Base-by-base conservation (phyloP, 2,329 filamentous ascomycete genomes). In the Fusarium musae region DNA sequence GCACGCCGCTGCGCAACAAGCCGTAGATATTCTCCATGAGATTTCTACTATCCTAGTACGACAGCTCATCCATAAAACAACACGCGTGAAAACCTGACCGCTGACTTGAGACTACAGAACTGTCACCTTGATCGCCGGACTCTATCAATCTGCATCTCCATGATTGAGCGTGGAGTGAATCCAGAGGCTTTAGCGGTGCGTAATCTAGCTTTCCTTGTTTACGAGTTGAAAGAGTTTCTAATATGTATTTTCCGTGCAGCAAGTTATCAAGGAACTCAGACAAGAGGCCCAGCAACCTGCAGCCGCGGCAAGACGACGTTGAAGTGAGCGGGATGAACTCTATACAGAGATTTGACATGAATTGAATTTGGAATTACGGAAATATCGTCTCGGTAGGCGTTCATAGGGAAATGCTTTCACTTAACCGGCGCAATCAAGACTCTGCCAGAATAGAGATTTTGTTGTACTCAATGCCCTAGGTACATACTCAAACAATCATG, bases 111-210 rank as follows among this genome's bases (percentile, higher is more conserved):
- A 26, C 10, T n/a, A 15, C 59, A 98, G 96, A 98, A 98, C 84
- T 97, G 96, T 70, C 90, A 97, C 73, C 91, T 99, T 50, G 95
- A 98, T 82, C 91, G 96, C 37, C 92, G 95, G 60, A 95, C 95
- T 26, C 87, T 99, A 23, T 97, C 95, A 6, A 93, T 98, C 72
- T 99, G 96, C 83, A 96, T 98, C 68, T 97, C 95, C 60, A 89
- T 99, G 82, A 97, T 99, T 77, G 96, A 99, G 83, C 97, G 97
- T 79, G 96, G 96, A 19, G 94, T 98, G 36, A 97, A 97, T 80
- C 96, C 96, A 0, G 96, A 98, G 81, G 96, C 96, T 2, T 86
- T 99, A 37, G 95, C 96, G 30, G 96, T 98, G 88, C 79, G 94
- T 75, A 17, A 11, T 37, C 3, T 5, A 19, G 5, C 5, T 9